Evolutionary conservation across 2,329 filamentous ascomycete species (phyloP).

Genomic region (Aspergillus fijiensis): DNA sequence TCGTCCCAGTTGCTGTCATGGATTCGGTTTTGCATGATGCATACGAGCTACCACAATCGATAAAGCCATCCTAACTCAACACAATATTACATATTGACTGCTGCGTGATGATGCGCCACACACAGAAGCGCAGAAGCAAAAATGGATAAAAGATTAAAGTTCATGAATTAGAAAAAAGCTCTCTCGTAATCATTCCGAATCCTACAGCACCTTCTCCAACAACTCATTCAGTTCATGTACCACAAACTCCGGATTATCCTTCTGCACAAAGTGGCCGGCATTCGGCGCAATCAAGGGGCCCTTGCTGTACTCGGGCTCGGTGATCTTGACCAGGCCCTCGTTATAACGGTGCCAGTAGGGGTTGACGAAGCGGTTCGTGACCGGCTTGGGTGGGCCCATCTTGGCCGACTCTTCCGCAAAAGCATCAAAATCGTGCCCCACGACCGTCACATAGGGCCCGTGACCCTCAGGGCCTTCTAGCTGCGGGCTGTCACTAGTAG

Average conservation of each 20-base stretch:
- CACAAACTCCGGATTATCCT: conserved; percentile 52
- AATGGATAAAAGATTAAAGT: too few species aligned
- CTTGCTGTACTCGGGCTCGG: conserved; percentile 39
- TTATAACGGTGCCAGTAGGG: conserved; percentile 57
- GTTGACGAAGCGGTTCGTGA: conserved; percentile 55
- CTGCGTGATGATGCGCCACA: too few species aligned
- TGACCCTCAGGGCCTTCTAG: conserved; percentile 39
- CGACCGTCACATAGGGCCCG: conserved; percentile 49
- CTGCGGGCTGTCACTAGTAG: conserved; percentile 43
- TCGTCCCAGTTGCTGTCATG: too few species aligned
- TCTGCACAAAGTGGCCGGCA: conserved; percentile 58
- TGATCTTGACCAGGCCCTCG: conserved; percentile 50
- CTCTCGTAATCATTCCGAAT: neutral
- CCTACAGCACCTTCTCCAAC: conserved; percentile 15
- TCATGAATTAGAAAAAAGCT: too few species aligned
- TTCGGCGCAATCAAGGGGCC: conserved; percentile 50
- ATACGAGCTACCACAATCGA: too few species aligned
- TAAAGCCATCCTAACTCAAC: too few species aligned
- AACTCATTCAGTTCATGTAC: conserved; percentile 29
- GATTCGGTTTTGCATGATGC: too few species aligned
- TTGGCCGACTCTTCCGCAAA: conserved; percentile 51
- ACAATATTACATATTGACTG: too few species aligned
- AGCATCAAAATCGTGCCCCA: conserved; percentile 54
- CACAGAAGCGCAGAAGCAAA: too few species aligned
- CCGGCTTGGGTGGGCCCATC: conserved; percentile 33